Conservation (phyloP, 805 yeast species). For the Candida schatavii region DNA sequence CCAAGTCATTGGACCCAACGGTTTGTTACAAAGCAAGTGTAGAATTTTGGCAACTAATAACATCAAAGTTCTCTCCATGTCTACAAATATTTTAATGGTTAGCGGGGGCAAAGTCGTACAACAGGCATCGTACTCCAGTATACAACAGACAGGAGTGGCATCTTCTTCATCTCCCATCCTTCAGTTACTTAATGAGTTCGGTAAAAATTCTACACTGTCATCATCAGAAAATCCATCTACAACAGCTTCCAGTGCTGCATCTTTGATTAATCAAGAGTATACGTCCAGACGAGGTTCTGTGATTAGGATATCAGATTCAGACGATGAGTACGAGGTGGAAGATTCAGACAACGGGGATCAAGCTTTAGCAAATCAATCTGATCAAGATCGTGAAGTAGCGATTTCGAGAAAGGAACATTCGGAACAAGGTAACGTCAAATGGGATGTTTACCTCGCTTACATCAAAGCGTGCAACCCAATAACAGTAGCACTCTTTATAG, state of each 20-base stretch:
- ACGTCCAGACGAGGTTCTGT: conserved; percentile 3
- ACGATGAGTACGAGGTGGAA: conserved; percentile 33
- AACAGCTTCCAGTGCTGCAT: conserved; percentile 29
- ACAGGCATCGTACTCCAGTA: conserved; percentile 57
- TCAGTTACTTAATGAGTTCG: conserved; percentile 60
- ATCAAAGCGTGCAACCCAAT: conserved; percentile 73
- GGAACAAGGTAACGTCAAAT: conserved; percentile 84
- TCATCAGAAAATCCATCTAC: conserved; percentile 15
- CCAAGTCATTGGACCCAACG: conserved; percentile 78
- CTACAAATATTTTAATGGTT: conserved; percentile 67
- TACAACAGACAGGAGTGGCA: conserved; percentile 32
- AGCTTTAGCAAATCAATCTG: conserved; percentile 14
- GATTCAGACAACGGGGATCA: conserved; percentile 11
- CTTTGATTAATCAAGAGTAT: conserved; percentile 23
- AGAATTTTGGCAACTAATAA: conserved; percentile 84
- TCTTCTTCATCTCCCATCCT: conserved; percentile 40
- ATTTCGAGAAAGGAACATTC: conserved; percentile 57
- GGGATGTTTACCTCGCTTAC: conserved; percentile 71
- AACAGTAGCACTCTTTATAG: conserved; percentile 53
- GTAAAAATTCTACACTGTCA: conserved; percentile 38
- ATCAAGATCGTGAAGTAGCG: conserved; percentile 5
- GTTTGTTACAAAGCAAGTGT: conserved; percentile 71
- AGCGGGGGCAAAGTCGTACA: conserved; percentile 66
- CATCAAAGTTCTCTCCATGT: conserved; percentile 73
- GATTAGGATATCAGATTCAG: conserved; percentile 6